phyloP scores from a whole-genome alignment of 495 filamentous ascomycete genomes.

The Neurospora sp. region DNA sequence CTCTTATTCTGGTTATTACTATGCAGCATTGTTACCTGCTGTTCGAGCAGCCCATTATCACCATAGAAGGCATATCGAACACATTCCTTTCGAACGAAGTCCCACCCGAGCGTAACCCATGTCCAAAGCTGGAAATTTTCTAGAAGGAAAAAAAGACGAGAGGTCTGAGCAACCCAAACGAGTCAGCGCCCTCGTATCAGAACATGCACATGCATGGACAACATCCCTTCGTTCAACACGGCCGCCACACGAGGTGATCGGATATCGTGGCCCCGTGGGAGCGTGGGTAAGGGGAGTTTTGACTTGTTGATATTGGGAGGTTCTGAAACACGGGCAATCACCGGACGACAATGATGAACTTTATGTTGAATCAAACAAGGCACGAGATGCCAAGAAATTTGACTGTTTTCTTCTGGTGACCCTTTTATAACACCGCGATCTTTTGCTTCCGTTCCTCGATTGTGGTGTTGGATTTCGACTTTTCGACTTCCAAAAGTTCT shows the following conservation, averaged over 20 bases:
- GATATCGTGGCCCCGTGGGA: not conserved
- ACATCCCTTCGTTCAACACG: not conserved
- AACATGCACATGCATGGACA: not conserved
- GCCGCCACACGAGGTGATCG: not conserved
- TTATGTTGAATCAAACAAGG: not conserved
- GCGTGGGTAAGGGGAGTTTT: not conserved
- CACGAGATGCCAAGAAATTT: not conserved
- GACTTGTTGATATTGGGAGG: not conserved
- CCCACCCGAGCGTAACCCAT: not conserved
- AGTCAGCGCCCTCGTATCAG: not conserved
- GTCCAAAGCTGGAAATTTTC: not conserved
- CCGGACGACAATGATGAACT: not conserved
- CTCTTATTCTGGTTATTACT: not conserved
- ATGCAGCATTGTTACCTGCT: not conserved
- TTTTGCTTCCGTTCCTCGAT: not conserved
- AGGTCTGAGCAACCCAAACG: not conserved
- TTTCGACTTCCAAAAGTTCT: not conserved
- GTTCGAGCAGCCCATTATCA: not conserved
- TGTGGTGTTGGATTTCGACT: not conserved
- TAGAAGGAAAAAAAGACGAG: not conserved
- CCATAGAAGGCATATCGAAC: not conserved
- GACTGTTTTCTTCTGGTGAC: not conserved
- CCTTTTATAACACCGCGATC: not conserved
- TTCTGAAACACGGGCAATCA: not conserved
- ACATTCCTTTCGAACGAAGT: not conserved